Evolutionary conservation across 2,329 filamentous ascomycete genomes (phyloP).

Genomic region (Aureobasidium zeae): DNA sequence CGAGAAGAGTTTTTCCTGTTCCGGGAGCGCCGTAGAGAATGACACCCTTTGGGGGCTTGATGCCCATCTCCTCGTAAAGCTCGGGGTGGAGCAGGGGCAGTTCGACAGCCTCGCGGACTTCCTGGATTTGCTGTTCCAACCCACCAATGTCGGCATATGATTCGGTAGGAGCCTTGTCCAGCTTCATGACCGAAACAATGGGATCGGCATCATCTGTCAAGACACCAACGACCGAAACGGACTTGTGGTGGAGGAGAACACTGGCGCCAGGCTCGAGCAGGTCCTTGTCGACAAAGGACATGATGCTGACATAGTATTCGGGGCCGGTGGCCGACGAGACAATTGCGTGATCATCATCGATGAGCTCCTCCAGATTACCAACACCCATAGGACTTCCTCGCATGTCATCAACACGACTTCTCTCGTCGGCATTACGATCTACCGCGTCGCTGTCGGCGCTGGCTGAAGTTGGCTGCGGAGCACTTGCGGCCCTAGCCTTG

Average conservation of each 20-base stretch:
- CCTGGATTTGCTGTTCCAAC: constrained; percentile 88
- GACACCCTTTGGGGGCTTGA: constrained; percentile 98
- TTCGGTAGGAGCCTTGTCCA: constrained; percentile 96
- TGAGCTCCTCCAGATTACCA: constrained; percentile 94
- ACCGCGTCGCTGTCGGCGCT: constrained; percentile 63
- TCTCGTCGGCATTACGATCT: constrained; percentile 89
- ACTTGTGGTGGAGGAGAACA: constrained; percentile 93
- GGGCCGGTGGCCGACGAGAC: constrained; percentile 95
- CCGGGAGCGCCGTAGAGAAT: constrained; percentile 96
- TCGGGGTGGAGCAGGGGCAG: constrained; percentile 90
- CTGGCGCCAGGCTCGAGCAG: constrained; percentile 92
- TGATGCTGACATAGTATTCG: constrained; percentile 99
- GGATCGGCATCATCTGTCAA: constrained; percentile 94
- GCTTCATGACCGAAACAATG: constrained; percentile 95
- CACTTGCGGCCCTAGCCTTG: constrained; percentile 70
- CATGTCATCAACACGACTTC: constrained; percentile 95
- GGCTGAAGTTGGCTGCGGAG: constrained; percentile 49
- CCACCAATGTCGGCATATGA: constrained; percentile 98
- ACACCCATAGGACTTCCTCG: constrained; percentile 97
- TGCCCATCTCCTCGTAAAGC: constrained; percentile 99
- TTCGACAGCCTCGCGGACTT: constrained; percentile 95
- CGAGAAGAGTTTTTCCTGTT: constrained; percentile 90
- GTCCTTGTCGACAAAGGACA: constrained; percentile 99
- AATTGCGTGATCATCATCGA: constrained; percentile 98
- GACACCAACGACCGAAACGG: constrained; percentile 93